phyloP scores from a whole-genome alignment of 75 land plant genomes.

The Sequoiadendron giganteum region DNA sequence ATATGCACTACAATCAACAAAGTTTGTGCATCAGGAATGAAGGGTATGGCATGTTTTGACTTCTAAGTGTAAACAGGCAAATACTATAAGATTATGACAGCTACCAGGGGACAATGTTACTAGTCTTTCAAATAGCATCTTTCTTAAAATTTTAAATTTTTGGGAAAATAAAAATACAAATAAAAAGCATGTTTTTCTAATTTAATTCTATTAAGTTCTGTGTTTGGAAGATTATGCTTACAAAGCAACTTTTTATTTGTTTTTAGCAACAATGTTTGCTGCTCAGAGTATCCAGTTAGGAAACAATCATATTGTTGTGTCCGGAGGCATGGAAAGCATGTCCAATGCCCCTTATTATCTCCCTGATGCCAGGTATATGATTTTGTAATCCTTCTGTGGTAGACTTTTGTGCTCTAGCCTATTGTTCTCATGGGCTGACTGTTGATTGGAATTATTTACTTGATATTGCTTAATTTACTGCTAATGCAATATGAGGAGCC shows the following conservation, averaged over 20 bases:
- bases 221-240: neutral
- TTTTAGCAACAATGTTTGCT: constrained; percentile 77
- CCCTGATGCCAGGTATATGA: constrained; percentile 67
- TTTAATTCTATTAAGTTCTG: neutral
- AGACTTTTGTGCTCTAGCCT: neutral
- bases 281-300: constrained; percentile 88
- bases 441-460: neutral
- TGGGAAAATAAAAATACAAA: neutral
- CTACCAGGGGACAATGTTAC: neutral
- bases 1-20: constrained; percentile 92
- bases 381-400: neutral
- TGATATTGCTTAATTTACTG: neutral
- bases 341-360: constrained; percentile 93
- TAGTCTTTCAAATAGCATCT: neutral
- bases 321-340: constrained; percentile 99
- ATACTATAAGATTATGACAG: neutral
- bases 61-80: neutral
- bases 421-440: neutral
- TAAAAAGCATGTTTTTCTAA: neutral
- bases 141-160: neutral
- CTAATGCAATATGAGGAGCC: neutral
- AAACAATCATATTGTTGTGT: constrained; percentile 85
- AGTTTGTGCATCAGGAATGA: constrained; percentile 97
- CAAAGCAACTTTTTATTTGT: neutral
- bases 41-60: constrained; percentile 46